Conservation (phyloP, 140 eudicot species). For the Bidens hawaiensis region DNA sequence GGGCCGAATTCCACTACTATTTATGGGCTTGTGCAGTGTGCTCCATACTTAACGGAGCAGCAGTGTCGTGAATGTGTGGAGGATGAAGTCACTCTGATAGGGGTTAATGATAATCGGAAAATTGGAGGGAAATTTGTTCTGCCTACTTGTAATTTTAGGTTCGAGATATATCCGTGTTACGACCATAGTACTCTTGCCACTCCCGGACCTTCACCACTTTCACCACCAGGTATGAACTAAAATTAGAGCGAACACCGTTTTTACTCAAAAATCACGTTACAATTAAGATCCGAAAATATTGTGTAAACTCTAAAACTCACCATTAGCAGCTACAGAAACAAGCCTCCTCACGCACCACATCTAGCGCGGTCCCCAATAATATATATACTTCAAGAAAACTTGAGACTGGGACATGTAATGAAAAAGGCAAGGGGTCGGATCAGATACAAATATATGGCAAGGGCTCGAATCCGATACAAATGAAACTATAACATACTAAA, state of each 20-base stretch:
- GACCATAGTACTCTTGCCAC: not conserved
- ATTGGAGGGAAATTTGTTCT: not conserved
- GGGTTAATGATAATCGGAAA: not conserved
- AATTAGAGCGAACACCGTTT: not conserved
- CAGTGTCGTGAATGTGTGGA: not conserved
- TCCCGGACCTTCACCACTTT: not conserved
- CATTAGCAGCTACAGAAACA: too few species aligned
- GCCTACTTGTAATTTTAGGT: conserved; percentile 4
- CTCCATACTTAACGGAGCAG: not conserved
- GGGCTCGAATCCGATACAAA: too few species aligned
- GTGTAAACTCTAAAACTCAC: too few species aligned
- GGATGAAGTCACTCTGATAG: not conserved
- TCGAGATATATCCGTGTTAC: not conserved
- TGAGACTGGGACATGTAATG: too few species aligned
- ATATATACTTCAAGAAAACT: too few species aligned
- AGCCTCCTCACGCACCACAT: too few species aligned
- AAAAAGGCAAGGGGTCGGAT: too few species aligned
- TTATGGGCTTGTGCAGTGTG: not conserved
- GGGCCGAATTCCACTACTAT: not conserved
- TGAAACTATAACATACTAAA: too few species aligned
- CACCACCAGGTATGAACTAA: not conserved
- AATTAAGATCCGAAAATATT: too few species aligned
- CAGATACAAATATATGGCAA: too few species aligned
- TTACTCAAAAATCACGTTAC: too few species aligned
- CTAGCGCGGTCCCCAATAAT: too few species aligned